A percentile compares a stretch with the other conserved stretches of the same genome.
Evolutionary conservation across 352 stramenopile species (phyloP).

Genomic region (Globisporangium okanoganense): DNA sequence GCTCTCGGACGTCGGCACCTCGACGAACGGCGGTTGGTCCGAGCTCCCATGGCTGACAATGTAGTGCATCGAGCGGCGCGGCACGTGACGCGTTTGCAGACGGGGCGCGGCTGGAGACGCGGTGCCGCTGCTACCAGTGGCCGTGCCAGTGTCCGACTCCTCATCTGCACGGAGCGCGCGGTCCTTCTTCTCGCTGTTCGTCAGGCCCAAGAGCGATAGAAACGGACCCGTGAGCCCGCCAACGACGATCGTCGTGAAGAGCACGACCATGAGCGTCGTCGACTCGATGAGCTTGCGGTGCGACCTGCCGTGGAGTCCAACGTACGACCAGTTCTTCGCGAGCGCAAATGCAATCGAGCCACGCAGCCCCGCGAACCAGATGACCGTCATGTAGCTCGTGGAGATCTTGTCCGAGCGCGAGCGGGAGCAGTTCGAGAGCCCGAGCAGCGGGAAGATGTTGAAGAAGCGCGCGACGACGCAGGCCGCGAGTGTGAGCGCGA

Average conservation of each 20-base stretch:
- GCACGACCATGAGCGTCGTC: slow-evolving; percentile 84
- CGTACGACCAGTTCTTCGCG: slow-evolving; percentile 82
- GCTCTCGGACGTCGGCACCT: slow-evolving; percentile 23
- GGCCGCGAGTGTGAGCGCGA: slow-evolving; percentile 65
- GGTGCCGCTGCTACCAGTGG: slow-evolving; percentile 23
- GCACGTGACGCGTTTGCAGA: slow-evolving; percentile 24
- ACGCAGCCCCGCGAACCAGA: slow-evolving; percentile 92
- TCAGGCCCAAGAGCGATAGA: slow-evolving; percentile 44
- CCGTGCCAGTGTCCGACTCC: slow-evolving; percentile 31
- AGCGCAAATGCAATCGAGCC: slow-evolving; percentile 93
- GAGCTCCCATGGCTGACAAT: slow-evolving; percentile 35
- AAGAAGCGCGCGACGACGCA: slow-evolving; percentile 68
- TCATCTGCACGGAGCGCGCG: slow-evolving; percentile 15
- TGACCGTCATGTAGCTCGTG: slow-evolving; percentile 73
- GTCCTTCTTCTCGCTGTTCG: slow-evolving; percentile 31
- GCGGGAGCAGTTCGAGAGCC: slow-evolving; percentile 68
- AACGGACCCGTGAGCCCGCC: slow-evolving; percentile 73
- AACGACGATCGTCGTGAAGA: slow-evolving; percentile 84
- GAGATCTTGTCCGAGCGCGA: slow-evolving; percentile 53
- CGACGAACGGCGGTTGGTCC: slow-evolving; percentile 14
- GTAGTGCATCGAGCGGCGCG: slow-evolving; percentile 51
- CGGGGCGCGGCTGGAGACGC: slow-evolving; percentile 21
- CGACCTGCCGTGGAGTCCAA: slow-evolving; percentile 56
- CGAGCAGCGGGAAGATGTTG: slow-evolving; percentile 77
- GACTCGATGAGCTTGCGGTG: slow-evolving; percentile 83